These are phyloP conservation scores for Pseudocercospora fijiensis DNA, from an alignment of 2,329 filamentous ascomycete species.

Conservation along the genomic window DNA sequence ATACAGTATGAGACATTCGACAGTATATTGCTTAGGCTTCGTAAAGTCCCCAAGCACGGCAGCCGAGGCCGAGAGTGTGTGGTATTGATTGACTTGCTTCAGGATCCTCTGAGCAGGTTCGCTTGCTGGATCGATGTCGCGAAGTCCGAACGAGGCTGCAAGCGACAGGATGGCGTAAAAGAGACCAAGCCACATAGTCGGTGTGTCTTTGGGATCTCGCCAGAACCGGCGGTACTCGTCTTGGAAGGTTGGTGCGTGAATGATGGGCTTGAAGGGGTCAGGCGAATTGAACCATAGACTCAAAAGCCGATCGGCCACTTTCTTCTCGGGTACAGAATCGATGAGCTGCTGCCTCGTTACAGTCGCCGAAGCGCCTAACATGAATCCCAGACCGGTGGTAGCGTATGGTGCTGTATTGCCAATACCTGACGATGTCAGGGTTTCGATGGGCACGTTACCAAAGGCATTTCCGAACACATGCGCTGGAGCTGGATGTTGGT, in stretches of 20 bases:
- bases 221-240: conserved; percentile 50
- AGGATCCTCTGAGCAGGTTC: conserved; percentile 24
- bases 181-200: conserved; percentile 50
- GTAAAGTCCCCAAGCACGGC: conserved; percentile 44
- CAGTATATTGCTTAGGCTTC: conserved; percentile 45
- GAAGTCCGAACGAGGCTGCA: conserved; percentile 36
- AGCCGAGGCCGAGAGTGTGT: conserved; percentile 35
- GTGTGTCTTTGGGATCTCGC: conserved; percentile 39
- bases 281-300: conserved; percentile 40
- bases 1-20: conserved; percentile 44
- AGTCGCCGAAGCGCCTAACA: conserved; percentile 23
- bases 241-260: conserved; percentile 56
- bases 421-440: neutral
- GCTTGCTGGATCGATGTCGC: conserved; percentile 28
- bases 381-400: conserved; percentile 31
- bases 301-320: conserved; percentile 34
- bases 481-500: neutral
- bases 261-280: conserved; percentile 51
- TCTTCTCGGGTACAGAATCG: conserved; percentile 36
- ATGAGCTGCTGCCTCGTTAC: conserved; percentile 36
- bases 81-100: conserved; percentile 31
- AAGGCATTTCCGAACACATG: conserved; percentile 18
- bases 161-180: conserved; percentile 50
- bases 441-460: conserved; percentile 15
- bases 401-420: neutral